These are phyloP conservation scores for Orbilia brochopaga DNA, from an alignment of 2,329 filamentous ascomycete species.

Conservation along the genomic window DNA sequence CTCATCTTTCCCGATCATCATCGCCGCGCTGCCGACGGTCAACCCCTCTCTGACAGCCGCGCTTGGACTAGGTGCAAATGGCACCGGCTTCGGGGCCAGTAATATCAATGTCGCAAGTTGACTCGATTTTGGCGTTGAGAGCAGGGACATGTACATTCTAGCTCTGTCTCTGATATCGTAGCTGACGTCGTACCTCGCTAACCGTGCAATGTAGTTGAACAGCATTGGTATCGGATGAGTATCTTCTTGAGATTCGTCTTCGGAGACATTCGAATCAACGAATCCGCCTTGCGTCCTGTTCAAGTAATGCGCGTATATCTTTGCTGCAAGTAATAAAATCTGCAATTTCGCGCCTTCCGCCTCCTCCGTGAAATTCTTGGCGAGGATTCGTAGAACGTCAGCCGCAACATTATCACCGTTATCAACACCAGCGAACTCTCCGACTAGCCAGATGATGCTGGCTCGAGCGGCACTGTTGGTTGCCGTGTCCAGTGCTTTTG, in stretches of 20 bases:
- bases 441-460: slow-evolving; percentile 96
- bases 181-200: slow-evolving; percentile 90
- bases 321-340: slow-evolving; percentile 90
- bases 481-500: slow-evolving; percentile 87
- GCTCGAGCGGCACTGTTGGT: slow-evolving; percentile 87
- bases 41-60: slow-evolving; percentile 75
- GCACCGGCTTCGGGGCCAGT: slow-evolving; percentile 90
- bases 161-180: slow-evolving; percentile 93
- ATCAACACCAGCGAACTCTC: slow-evolving; percentile 70
- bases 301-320: slow-evolving; percentile 89
- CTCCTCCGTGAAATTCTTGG: slow-evolving; percentile 83
- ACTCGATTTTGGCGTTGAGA: slow-evolving; percentile 71
- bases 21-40: slow-evolving; percentile 79
- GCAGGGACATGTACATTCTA: slow-evolving; percentile 82
- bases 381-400: slow-evolving; percentile 85
- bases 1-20: slow-evolving; percentile 67
- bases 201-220: slow-evolving; percentile 82
- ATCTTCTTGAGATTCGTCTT: slow-evolving; percentile 57
- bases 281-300: slow-evolving; percentile 66
- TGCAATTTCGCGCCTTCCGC: slow-evolving; percentile 86
- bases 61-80: slow-evolving; percentile 86
- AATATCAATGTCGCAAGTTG: slow-evolving; percentile 90
- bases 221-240: slow-evolving; percentile 75
- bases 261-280: slow-evolving; percentile 53
- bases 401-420: slow-evolving; percentile 87